phyloP scores from a whole-genome alignment of 805 yeast genomes.

The Blastobotrys attinorum region DNA sequence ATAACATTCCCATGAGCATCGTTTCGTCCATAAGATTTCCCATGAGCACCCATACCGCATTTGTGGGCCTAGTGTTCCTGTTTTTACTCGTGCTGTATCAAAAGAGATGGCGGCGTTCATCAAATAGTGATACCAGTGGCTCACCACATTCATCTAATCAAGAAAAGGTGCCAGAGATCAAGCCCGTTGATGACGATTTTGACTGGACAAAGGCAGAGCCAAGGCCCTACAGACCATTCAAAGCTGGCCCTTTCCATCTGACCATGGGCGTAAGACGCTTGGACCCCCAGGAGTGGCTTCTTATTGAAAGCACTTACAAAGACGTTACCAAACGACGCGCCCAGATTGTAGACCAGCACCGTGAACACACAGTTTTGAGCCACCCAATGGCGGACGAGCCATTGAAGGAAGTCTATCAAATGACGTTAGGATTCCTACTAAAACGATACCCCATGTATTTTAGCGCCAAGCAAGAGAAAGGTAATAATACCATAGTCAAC shows the following conservation, averaged over 20 bases:
- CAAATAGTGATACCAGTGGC: no score
- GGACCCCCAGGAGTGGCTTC: constrained; percentile 47
- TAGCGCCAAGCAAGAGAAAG: constrained; percentile 29
- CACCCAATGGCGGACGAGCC: constrained; percentile 30
- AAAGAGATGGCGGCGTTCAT: no score
- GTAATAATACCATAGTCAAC: constrained; percentile 27
- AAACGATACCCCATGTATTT: constrained; percentile 41
- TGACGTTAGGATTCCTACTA: constrained; percentile 33
- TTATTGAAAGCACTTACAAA: constrained; percentile 54
- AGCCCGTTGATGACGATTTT: no score
- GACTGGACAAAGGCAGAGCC: constrained; percentile 41
- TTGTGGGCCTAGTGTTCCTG: no score
- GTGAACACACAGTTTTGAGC: constrained; percentile 30
- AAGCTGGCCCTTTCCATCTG: constrained; percentile 49
- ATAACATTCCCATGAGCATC: no score
- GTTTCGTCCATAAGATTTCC: no score
- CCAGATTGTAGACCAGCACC: constrained; percentile 24
- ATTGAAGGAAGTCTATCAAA: constrained; percentile 44
- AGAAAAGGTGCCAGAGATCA: no score
- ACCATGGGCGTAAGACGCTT: constrained; percentile 54
- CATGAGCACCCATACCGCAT: no score
- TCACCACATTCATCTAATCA: no score
- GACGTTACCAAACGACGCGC: constrained; percentile 36
- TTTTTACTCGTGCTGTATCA: no score
- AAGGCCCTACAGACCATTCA: constrained; percentile 48